Evolutionary conservation across 306 rosid genomes (phyloP).

Genomic region (Corylus heterophylla): DNA sequence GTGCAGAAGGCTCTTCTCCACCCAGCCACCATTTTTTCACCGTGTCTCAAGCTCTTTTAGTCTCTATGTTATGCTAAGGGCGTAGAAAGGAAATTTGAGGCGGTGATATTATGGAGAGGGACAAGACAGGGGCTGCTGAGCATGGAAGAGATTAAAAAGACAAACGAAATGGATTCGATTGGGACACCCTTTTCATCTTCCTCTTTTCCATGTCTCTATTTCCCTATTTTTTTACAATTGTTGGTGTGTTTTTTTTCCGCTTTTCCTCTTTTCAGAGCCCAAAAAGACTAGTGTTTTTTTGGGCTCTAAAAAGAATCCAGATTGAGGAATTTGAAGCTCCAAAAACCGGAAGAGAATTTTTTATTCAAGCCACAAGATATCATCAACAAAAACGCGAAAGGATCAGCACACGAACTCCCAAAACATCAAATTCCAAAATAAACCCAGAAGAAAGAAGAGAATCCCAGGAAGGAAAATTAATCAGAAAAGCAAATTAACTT

Average conservation of each 20-base stretch:
- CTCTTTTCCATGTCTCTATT: too few species aligned
- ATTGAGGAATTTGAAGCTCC: constrained; percentile 17
- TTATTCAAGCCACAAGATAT: constrained; percentile 5
- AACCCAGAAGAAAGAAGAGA: constrained; percentile 18
- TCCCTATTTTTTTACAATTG: constrained; percentile 30
- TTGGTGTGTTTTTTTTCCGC: constrained; percentile 22
- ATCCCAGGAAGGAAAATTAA: constrained; percentile 25
- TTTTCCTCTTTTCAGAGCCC: constrained; percentile 21
- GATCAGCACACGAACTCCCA: constrained; percentile 31
- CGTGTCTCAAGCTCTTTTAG: not conserved
- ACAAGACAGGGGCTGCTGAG: not conserved
- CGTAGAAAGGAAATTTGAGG: constrained; percentile 8
- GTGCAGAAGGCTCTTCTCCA: constrained; percentile 99
- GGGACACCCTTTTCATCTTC: not conserved
- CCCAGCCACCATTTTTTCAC: constrained; percentile 68
- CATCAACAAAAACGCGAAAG: constrained; percentile 28
- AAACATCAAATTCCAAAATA: constrained; percentile 26
- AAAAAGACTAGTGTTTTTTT: constrained; percentile 23
- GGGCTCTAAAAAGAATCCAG: not conserved
- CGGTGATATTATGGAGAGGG: constrained; percentile 4
- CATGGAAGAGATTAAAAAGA: constrained; percentile 37
- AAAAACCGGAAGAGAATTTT: constrained; percentile 6
- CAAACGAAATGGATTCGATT: constrained; percentile 40
- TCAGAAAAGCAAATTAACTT: constrained; percentile 41
- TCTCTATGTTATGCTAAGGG: not conserved